Evolutionary conservation across 495 filamentous ascomycete species (phyloP).

Genomic region (Aspergillus bertholletiae): DNA sequence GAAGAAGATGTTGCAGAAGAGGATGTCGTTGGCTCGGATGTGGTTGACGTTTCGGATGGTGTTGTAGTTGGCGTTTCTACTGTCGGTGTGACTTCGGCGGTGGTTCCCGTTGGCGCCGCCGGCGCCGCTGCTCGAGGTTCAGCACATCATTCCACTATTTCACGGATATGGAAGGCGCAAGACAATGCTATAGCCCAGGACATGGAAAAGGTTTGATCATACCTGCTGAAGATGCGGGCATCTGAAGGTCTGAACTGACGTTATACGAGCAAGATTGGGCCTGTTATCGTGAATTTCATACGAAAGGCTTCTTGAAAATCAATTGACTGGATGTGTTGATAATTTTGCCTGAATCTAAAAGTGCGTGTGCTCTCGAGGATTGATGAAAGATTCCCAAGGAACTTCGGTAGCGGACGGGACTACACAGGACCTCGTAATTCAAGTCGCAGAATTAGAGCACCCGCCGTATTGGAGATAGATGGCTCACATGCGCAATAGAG

Average conservation of each 20-base stretch:
- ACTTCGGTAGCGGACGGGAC: not conserved
- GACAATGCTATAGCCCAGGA: not conserved
- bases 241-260: not conserved
- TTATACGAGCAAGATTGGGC: not conserved
- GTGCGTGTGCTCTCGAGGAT: not conserved
- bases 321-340: not conserved
- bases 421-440: not conserved
- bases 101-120: constrained; percentile 6
- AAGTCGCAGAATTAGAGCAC: not conserved
- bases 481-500: not conserved
- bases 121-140: not conserved
- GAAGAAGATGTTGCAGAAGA: constrained; percentile 24
- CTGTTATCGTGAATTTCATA: not conserved
- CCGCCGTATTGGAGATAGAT: not conserved
- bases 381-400: not conserved
- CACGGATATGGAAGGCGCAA: not conserved
- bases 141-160: not conserved
- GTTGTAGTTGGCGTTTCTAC: constrained; percentile 11
- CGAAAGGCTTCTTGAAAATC: not conserved
- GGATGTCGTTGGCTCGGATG: constrained; percentile 9
- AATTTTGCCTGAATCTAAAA: not conserved
- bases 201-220: not conserved
- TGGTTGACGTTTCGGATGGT: constrained; percentile 8
- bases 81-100: constrained; percentile 10
- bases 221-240: not conserved